Evolutionary conservation across 2,329 filamentous ascomycete genomes (phyloP), one percentile per base, ranked within the genome.

Genomic region (Fusarium pseudonygamai): DNA sequence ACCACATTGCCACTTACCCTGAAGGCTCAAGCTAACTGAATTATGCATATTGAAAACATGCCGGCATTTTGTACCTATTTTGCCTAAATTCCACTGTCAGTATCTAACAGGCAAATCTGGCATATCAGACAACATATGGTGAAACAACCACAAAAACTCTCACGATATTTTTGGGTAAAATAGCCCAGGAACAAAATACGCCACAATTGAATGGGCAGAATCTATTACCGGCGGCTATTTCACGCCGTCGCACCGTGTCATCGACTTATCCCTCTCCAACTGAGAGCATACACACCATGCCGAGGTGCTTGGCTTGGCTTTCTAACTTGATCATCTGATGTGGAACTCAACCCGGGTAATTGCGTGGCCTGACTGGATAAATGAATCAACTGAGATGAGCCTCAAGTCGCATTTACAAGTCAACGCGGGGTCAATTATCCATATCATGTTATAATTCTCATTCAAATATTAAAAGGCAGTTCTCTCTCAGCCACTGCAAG

Each of bases 331-430:
- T 60, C 45, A 55, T 69, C 32, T 53, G 45, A 32, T 70, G 66
- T 70, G 66, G 75, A 65, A 67, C 58, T 64, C 18, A 46, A 55
- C 49, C 72, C 75, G 75, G 75, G 58, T 77, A 77, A 77, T 67
- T 64, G 37, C 46, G 63, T 67, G 40, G 59, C 40, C 50, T 61
- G 52, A 58, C 68, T 77, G 76, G 76, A 66, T 78, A 77, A 78
- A 78, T 73, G 55, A 52, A 60, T 71, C 46, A 49, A 60, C 37
- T 32, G 56, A 52, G 50, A 53, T 62, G 58, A 72, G 60, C 71
- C 69, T 74, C 49, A 67, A 57, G 56, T 66, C 46, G 36, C 49
- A 60, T 58, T 60, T 40, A 67, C 71, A 66, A 52, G 53, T 56
- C 45, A 55, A 64, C 60, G 66, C 69, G 73, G 75, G 75, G 75